A percentile compares a stretch with the other conserved stretches of the same genome.
Conservation (phyloP, 257 asterid species). For the Rhazya stricta region DNA sequence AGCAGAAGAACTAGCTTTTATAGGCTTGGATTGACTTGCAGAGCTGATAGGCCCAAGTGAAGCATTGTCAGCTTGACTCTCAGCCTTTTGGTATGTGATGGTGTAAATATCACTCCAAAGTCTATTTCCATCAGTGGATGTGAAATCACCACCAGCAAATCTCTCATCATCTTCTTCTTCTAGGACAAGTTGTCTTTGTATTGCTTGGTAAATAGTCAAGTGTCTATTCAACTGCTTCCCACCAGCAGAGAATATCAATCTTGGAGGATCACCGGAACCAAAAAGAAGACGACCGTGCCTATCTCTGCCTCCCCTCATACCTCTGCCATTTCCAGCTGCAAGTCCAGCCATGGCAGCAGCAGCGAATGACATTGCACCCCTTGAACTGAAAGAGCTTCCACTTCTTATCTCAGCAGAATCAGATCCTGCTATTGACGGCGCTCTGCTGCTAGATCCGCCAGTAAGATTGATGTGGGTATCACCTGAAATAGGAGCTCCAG, state of each 20-base stretch:
- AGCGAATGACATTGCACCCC: slow-evolving; percentile 97
- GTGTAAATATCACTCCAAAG: slow-evolving; percentile 87
- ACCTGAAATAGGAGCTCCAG: slow-evolving; percentile 39
- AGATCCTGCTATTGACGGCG: slow-evolving; percentile 38
- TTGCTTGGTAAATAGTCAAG: slow-evolving; percentile 86
- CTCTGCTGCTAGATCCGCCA: slow-evolving; percentile 78
- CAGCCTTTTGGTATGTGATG: slow-evolving; percentile 77
- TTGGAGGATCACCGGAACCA: slow-evolving; percentile 58
- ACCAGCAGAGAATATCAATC: slow-evolving; percentile 67
- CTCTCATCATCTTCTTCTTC: slow-evolving; percentile 85
- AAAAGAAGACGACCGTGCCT: slow-evolving; percentile 52
- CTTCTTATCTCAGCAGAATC: slow-evolving; percentile 64
- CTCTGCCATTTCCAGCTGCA: slow-evolving; percentile 73
- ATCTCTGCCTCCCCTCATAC: slow-evolving; percentile 73
- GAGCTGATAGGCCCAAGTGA: slow-evolving; percentile 50
- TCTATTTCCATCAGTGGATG: slow-evolving; percentile 82
- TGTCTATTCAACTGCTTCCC: slow-evolving; percentile 82
- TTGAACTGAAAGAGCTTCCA: slow-evolving; percentile 74
- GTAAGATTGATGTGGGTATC: slow-evolving; percentile 56
- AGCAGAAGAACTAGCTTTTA: slow-evolving; percentile 54
- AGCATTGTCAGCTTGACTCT: slow-evolving; percentile 54
- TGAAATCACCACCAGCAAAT: slow-evolving; percentile 64
- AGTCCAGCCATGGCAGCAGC: slow-evolving; percentile 99
- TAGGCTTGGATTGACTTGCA: slow-evolving; percentile 49
- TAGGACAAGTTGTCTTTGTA: slow-evolving; percentile 77